phyloP scores from a whole-genome alignment of 1,139 yeast species.

The Debaryomyces sp. region DNA sequence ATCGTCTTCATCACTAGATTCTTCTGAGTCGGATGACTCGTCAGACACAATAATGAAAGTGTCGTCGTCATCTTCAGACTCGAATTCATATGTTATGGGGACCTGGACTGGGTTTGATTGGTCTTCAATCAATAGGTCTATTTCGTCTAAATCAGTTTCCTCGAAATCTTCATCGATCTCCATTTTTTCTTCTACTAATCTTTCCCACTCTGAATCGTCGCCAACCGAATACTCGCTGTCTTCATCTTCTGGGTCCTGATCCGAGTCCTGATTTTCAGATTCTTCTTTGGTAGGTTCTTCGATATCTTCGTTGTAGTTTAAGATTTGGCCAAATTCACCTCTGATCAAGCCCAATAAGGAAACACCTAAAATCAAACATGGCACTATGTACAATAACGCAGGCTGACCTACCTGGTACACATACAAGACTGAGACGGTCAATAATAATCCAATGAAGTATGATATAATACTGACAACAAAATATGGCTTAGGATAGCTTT shows the following conservation, averaged over 20 bases:
- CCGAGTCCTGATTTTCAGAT: slow-evolving; percentile 6
- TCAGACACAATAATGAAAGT: slow-evolving; percentile 26
- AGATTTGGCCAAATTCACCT: slow-evolving; percentile 45
- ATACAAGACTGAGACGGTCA: slow-evolving; percentile 45
- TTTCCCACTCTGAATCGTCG: slow-evolving; percentile 25
- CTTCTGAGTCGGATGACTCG: slow-evolving; percentile 17
- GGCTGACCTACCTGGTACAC: slow-evolving; percentile 58
- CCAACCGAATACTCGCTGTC: slow-evolving; percentile 19
- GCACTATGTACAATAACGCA: slow-evolving; percentile 65
- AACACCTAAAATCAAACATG: slow-evolving; percentile 44
- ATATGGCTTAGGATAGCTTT: slow-evolving; percentile 45
- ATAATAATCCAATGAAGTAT: slow-evolving; percentile 47
- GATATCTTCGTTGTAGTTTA: slow-evolving; percentile 27
- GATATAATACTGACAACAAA: slow-evolving; percentile 44
- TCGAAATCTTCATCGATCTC: slow-evolving; percentile 17
- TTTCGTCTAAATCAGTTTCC: slow-evolving; percentile 17
- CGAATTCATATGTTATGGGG: slow-evolving; percentile 17
- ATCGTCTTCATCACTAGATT: slow-evolving; percentile 20
- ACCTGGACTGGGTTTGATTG: slow-evolving; percentile 8
- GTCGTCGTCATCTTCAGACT: slow-evolving; percentile 30
- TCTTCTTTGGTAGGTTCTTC: slow-evolving; percentile 18
- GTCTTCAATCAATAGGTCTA: slow-evolving; percentile 8
- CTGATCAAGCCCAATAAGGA: slow-evolving; percentile 28
- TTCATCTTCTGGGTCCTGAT: slow-evolving; percentile 13
- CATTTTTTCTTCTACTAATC: slow-evolving; percentile 21